These are phyloP conservation scores for Boletus hoseneyae DNA, from an alignment of 1,284 basidiomycete species.

Conservation along the genomic window DNA sequence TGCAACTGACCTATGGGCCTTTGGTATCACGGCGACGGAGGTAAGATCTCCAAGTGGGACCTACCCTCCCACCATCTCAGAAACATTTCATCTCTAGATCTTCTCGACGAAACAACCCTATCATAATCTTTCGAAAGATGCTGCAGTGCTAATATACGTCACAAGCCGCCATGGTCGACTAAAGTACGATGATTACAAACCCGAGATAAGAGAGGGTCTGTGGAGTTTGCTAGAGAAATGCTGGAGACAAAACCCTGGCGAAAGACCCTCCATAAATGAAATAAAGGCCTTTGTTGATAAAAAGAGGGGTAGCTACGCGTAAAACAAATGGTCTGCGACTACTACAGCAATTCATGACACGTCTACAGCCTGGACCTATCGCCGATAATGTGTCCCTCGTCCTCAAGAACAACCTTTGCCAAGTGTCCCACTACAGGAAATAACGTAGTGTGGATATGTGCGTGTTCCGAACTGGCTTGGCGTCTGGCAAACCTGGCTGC, in stretches of 20 bases:
- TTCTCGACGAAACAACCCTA: slow-evolving; percentile 27
- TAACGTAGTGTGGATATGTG: slow-evolving; percentile 49
- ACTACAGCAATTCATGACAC: not conserved
- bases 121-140: slow-evolving; percentile 11
- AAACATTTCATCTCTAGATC: slow-evolving; percentile 13
- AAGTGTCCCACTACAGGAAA: slow-evolving; percentile 67
- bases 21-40: slow-evolving; percentile 28
- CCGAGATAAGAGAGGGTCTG: slow-evolving; percentile 11
- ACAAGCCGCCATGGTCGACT: slow-evolving; percentile 12
- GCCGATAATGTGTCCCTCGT: slow-evolving; percentile 41
- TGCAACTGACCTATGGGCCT: slow-evolving; percentile 29
- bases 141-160: slow-evolving; percentile 20
- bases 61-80: not conserved
- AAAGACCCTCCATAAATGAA: slow-evolving; percentile 14
- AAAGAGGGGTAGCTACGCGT: slow-evolving; percentile 15
- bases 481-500: slow-evolving; percentile 83
- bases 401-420: slow-evolving; percentile 58
- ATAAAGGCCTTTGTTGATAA: slow-evolving; percentile 19
- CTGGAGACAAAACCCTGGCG: slow-evolving; percentile 14
- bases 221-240: slow-evolving; percentile 25
- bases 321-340: not conserved
- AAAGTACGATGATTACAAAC: slow-evolving; percentile 22
- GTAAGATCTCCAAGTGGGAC: slow-evolving; percentile 8
- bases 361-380: slow-evolving; percentile 38
- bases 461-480: slow-evolving; percentile 83